Percentiles rank a stretch among this genome's conserved stretches.
phyloP scores from a whole-genome alignment of 2,329 filamentous ascomycete species.

The Penicillium frequentans region DNA sequence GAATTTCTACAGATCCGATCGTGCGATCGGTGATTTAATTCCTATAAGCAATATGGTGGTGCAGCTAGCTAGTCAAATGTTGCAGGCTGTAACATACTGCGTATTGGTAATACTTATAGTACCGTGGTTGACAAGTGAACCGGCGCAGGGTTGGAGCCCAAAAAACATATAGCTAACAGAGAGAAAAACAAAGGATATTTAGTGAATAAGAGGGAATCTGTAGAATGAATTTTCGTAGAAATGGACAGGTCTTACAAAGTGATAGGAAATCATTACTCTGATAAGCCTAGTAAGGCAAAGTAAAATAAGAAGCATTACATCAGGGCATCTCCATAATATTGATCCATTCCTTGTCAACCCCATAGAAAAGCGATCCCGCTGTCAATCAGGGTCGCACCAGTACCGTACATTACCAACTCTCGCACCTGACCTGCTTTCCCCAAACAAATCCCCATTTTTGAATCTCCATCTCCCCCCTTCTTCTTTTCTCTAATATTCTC shows the following conservation, averaged over 20 bases:
- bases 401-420: slow-evolving; percentile 13
- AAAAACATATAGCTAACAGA: neutral
- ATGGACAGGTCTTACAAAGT: neutral
- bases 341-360: neutral
- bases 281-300: neutral
- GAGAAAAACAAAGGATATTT: neutral
- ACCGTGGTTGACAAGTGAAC: neutral
- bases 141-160: neutral
- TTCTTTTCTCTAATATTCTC: slow-evolving; percentile 5
- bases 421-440: slow-evolving; percentile 17
- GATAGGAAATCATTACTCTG: neutral
- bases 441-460: slow-evolving; percentile 9
- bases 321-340: neutral
- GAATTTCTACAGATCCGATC: neutral
- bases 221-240: too few species aligned
- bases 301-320: neutral
- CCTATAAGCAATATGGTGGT: neutral
- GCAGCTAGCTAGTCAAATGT: neutral
- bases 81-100: neutral
- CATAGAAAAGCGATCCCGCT: neutral
- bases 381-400: slow-evolving; percentile 14
- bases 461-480: slow-evolving; percentile 8
- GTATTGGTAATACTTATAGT: neutral
- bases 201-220: too few species aligned
- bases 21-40: neutral